Evolutionary conservation across 2,329 filamentous ascomycete species (phyloP), one percentile per base, ranked within the genome.

Genomic region (Epichloe gansuensis): DNA sequence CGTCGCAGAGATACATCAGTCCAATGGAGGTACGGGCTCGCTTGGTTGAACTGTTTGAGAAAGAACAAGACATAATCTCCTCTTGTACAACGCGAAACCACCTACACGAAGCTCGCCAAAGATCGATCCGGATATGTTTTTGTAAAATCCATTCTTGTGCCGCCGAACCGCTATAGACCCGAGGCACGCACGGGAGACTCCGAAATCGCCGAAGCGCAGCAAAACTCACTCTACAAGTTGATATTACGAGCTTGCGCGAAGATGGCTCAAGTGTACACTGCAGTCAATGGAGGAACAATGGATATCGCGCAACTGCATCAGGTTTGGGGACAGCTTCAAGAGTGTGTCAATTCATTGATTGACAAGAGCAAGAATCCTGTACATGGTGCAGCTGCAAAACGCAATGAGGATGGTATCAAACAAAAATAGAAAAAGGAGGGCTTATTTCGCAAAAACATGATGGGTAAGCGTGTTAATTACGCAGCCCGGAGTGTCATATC

Each of bases 381-480:
- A 3, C 83, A 86, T 58, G 89, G 89, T 50, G 76, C 82, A 17
- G 88, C 89, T 31, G 88, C 83, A 13, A 84, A 85, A 62, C 78
- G 83, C 52, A 86, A 88, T 51, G 88, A 94, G 56, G 91, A 95
- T 57, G 93, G 94, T 60, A 95, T 98, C 72, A 98, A 98, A 72
- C 93, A 98, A 66, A 86, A 65, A 77, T 98, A 31, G 93, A 98
- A 71, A 76, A 98, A 98, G 71, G 94, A 98, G 65, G 93, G 93
- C 58, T 77, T 98, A 34, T 98, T 98, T 75, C 80, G 93, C 62
- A 97, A 95, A 75, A 96, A 98, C 70, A 97, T 98, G 93, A 98
- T 98, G 93, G 93, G 93, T 56, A 98, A 98, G 76, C 90, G 93
- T 75, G 93, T 98, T 72, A 97, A 98, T 69, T 97, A 93, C 67